Conservation (phyloP, 2,329 filamentous ascomycete genomes). For the Chaetothyriales sp. region DNA sequence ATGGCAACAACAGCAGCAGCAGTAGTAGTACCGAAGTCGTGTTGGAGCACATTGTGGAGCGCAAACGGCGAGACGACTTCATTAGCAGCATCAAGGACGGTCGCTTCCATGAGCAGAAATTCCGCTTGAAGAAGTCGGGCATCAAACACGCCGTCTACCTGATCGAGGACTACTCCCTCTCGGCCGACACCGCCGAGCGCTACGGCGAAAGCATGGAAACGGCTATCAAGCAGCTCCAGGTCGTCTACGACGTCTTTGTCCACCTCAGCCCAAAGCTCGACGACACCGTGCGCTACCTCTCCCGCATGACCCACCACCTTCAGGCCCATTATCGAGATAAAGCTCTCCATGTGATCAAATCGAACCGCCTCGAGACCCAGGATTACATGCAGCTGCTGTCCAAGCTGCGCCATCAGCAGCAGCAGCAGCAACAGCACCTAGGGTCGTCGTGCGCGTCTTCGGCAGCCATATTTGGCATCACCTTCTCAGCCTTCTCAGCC, state of each 20-base stretch:
- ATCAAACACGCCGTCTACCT: slow-evolving; percentile 66
- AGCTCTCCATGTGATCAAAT: slow-evolving; percentile 11
- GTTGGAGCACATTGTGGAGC: slow-evolving; percentile 66
- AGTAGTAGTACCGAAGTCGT: slow-evolving; percentile 55
- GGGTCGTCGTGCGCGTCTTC: slow-evolving; percentile 26
- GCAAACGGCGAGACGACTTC: slow-evolving; percentile 66
- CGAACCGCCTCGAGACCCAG: slow-evolving; percentile 28
- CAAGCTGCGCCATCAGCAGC: slow-evolving; percentile 34
- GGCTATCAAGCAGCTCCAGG: slow-evolving; percentile 61
- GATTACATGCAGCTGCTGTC: slow-evolving; percentile 52
- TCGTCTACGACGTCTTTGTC: slow-evolving; percentile 64
- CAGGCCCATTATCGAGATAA: slow-evolving; percentile 42
- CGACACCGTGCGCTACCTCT: slow-evolving; percentile 61
- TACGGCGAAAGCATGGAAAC: slow-evolving; percentile 55
- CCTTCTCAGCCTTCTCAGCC: slow-evolving; percentile 55
- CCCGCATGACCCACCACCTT: slow-evolving; percentile 54
- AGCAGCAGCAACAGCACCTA: not conserved
- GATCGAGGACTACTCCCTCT: slow-evolving; percentile 55
- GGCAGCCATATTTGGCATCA: slow-evolving; percentile 46
- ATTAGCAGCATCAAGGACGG: slow-evolving; percentile 70
- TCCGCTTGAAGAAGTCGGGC: slow-evolving; percentile 56
- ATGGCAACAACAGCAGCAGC: no score
- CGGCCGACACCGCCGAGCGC: slow-evolving; percentile 37
- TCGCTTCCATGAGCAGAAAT: slow-evolving; percentile 73
- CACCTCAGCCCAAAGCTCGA: slow-evolving; percentile 63